Percentiles rank a stretch among this genome's conserved stretches.
Evolutionary conservation across 352 stramenopile genomes (phyloP).

Genomic region (Phytophthora cryptogea): DNA sequence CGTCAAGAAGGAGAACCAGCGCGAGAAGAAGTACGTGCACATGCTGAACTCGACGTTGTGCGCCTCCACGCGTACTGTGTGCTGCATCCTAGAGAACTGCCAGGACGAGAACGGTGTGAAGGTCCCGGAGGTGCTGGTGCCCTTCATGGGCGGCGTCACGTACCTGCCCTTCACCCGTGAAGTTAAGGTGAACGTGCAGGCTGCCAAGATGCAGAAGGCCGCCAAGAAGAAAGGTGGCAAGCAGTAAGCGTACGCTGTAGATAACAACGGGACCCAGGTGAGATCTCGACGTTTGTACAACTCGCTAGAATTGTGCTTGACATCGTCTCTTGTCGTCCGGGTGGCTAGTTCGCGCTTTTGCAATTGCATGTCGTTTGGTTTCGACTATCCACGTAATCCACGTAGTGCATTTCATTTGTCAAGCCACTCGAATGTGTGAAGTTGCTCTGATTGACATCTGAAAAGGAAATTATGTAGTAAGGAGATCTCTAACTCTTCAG

Average conservation of each 20-base stretch:
- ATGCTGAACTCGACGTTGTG: slow-evolving; percentile 99
- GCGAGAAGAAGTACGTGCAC: slow-evolving; percentile 98
- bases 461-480: no score
- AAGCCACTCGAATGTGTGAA: not conserved
- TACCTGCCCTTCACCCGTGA: slow-evolving; percentile 99
- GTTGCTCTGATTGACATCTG: not conserved
- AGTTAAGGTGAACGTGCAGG: slow-evolving; percentile 91
- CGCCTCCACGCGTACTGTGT: slow-evolving; percentile 98
- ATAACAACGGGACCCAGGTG: slow-evolving; percentile 14
- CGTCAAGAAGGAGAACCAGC: slow-evolving; percentile 94
- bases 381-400: slow-evolving; percentile 23
- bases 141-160: slow-evolving; percentile 98
- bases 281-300: slow-evolving; percentile 14
- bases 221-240: slow-evolving; percentile 91
- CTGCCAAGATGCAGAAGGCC: slow-evolving; percentile 95
- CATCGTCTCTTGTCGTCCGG: slow-evolving; percentile 12
- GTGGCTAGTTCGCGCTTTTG: slow-evolving; percentile 17
- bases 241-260: slow-evolving; percentile 48
- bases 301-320: slow-evolving; percentile 29
- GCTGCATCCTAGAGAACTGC: slow-evolving; percentile 99
- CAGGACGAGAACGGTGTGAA: slow-evolving; percentile 97
- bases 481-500: no score
- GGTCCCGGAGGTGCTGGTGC: slow-evolving; percentile 97
- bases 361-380: slow-evolving; percentile 24
- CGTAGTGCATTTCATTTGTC: slow-evolving; percentile 17